Conservation (phyloP, 1,284 basidiomycete species). For the Sanghuangporus baumii region DNA sequence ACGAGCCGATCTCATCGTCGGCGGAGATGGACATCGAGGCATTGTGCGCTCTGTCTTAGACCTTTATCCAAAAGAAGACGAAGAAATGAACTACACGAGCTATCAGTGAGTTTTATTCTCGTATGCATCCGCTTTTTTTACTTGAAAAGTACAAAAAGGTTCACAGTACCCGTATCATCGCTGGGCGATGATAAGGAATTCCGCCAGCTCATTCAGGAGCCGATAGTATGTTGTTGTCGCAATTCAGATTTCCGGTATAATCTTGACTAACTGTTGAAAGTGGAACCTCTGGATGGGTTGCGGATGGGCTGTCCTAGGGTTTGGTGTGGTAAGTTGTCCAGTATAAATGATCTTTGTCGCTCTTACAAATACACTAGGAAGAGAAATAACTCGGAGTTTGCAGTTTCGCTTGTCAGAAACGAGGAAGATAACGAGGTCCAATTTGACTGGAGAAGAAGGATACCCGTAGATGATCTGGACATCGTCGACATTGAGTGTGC, state of each 20-base stretch:
- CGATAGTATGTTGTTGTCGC: background rate
- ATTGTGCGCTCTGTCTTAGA: slow-evolving; percentile 29
- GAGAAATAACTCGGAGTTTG: background rate
- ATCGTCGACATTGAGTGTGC: background rate
- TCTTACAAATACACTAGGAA: background rate
- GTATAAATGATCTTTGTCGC: background rate
- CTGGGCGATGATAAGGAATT: slow-evolving; percentile 3
- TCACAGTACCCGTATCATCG: background rate
- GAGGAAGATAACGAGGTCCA: background rate
- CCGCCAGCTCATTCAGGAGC: background rate
- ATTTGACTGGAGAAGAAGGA: background rate
- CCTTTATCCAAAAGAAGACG: slow-evolving; percentile 16
- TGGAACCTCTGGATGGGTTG: slow-evolving; percentile 13
- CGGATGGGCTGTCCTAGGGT: background rate
- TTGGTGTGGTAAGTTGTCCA: background rate
- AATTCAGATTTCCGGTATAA: background rate
- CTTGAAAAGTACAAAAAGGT: background rate
- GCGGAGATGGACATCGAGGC: slow-evolving; percentile 52
- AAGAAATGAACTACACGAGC: background rate
- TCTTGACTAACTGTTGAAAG: background rate
- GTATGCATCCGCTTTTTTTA: background rate
- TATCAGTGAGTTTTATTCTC: background rate
- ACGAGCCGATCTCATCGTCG: slow-evolving; percentile 53
- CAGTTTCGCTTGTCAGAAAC: background rate
- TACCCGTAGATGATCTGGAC: background rate